Percentiles rank a stretch among this genome's conserved stretches.
phyloP scores from a whole-genome alignment of 2,329 filamentous ascomycete species.

The Botrytis sinoallii region DNA sequence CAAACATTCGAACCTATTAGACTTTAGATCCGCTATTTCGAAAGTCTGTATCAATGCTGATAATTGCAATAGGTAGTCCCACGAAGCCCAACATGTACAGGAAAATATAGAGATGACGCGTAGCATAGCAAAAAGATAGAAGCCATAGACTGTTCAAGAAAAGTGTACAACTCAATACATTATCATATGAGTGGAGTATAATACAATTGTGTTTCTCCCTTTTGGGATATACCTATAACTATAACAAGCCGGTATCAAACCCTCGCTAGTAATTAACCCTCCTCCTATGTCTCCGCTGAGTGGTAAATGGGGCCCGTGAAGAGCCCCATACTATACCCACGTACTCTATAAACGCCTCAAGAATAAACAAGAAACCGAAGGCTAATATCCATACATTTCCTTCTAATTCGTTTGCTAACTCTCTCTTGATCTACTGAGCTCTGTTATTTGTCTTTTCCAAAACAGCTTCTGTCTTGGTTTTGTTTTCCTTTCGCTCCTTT shows the following conservation, averaged over 20 bases:
- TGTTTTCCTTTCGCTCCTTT: slow-evolving; percentile 20
- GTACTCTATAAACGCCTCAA: slow-evolving; percentile 11
- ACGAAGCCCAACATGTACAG: neutral
- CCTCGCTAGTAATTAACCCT: neutral
- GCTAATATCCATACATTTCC: slow-evolving; percentile 6
- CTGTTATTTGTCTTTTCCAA: slow-evolving; percentile 24
- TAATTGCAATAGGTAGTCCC: neutral
- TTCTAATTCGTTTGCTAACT: neutral
- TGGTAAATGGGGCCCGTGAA: neutral
- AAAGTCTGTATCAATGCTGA: neutral
- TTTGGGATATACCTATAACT: neutral
- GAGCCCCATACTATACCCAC: neutral
- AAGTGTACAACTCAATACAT: slow-evolving; percentile 5
- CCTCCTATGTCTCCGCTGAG: neutral
- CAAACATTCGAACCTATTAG: neutral
- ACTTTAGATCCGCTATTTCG: neutral
- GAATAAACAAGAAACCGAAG: neutral
- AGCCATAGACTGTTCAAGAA: neutral
- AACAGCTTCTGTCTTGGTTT: slow-evolving; percentile 24
- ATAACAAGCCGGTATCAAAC: neutral
- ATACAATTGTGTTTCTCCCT: slow-evolving; percentile 9
- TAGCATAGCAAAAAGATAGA: neutral
- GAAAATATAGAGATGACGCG: neutral
- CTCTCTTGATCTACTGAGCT: slow-evolving; percentile 20
- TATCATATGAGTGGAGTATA: slow-evolving; percentile 18